Conservation (phyloP, 495 filamentous ascomycete genomes). For the Xylaria cubensis region DNA sequence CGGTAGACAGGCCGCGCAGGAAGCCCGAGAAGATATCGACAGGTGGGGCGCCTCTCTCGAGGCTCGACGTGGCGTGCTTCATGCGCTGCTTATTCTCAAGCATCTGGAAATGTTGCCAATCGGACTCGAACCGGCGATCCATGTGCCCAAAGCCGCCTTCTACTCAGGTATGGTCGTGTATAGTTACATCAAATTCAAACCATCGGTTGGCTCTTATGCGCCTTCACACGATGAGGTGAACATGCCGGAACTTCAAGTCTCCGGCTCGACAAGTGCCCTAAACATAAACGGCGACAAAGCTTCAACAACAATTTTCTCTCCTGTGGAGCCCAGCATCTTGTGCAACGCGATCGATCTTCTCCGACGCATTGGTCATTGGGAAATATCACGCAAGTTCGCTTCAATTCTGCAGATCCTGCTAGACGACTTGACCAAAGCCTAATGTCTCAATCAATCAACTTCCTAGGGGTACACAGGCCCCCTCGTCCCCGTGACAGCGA, state of each 20-base stretch:
- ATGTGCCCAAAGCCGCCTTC: constrained; percentile 25
- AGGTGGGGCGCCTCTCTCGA: constrained; percentile 20
- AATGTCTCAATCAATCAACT: background rate
- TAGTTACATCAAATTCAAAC: constrained; percentile 26
- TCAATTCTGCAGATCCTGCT: constrained; percentile 27
- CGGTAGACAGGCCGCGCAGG: constrained; percentile 13
- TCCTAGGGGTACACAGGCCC: background rate
- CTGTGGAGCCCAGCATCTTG: constrained; percentile 24
- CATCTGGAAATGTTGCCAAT: constrained; percentile 27
- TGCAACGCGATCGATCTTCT: constrained; percentile 42
- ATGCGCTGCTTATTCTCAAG: constrained; percentile 20
- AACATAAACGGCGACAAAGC: constrained; percentile 15
- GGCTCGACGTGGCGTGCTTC: constrained; percentile 22
- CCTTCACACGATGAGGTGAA: constrained; percentile 22
- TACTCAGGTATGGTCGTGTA: constrained; percentile 24
- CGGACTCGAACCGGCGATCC: constrained; percentile 24
- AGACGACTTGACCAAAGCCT: constrained; percentile 25
- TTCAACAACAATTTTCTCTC: constrained; percentile 20
- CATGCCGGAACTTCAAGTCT: constrained; percentile 20
- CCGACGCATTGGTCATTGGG: constrained; percentile 45
- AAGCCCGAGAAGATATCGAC: constrained; percentile 11
- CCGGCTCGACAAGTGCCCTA: constrained; percentile 3
- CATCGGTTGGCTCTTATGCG: constrained; percentile 12
- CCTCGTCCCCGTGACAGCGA: background rate
- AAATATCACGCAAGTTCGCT: constrained; percentile 44